Base-by-base conservation (phyloP, 1,139 yeast genomes). In the Hanseniaspora uvarum region DNA sequence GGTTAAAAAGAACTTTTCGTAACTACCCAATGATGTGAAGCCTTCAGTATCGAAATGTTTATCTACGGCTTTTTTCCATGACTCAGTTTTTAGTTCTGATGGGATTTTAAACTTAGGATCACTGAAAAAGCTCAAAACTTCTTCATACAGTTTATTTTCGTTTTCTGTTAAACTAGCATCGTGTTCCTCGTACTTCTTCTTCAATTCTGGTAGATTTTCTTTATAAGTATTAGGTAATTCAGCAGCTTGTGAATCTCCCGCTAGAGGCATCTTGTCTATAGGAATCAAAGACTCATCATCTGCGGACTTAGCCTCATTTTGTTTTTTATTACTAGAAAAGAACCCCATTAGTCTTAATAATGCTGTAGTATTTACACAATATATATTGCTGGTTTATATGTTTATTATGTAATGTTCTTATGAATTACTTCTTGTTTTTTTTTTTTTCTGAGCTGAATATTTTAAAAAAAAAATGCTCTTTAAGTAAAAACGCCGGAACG, bases 1-100 rank as follows among this genome's bases (percentile, higher is more conserved):
- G 7, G 96, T 83, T 53, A 92, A 71, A 95, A 96, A 92, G 2
- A 89, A 83, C 63, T 78, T 79, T 64, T 92, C 97, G 59, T 74
- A 77, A 18, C 74, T 77, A 6, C 74, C 67, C 36, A 85, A 64
- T 5, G 77, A 71, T 19, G 55, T 52, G 48, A 56, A 62, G 2
- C 63, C 65, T 23, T 61, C 58, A 18, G 61, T 60, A 57, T 37
- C 19, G 24, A 24, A 50, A 5, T 44, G 26, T 6, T 37, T 26
- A n/a, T 37, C 48, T 11, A 37, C 65, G 65, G 56, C 69, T 67
- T 33, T 66, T 62, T 37, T 69, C 68, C 4, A 77, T 69, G 51
- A 77, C 6, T 31, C 51, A 26, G 43, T 28, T 34, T 28, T 24
- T 16, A 45, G 34, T 7, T 30, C 61, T 58, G 60, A 51, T 1